These are phyloP conservation scores for Jasminum sambac DNA, from an alignment of 257 asterid genomes.

Conservation along the genomic window DNA sequence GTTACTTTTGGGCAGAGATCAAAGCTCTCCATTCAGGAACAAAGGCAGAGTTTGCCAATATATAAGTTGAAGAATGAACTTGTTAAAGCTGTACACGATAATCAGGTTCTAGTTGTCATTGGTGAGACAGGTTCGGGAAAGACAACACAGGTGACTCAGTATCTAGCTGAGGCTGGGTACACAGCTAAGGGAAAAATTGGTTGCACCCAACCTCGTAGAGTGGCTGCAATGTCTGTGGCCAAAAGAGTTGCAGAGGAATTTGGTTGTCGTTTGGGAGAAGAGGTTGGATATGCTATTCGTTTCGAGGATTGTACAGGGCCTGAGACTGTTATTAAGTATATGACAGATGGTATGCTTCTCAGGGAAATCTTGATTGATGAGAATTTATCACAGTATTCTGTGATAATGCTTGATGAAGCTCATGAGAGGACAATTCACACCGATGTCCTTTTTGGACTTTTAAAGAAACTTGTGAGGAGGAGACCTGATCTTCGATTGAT, in stretches of 20 bases:
- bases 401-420: slow-evolving; percentile 94
- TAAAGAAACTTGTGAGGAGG: slow-evolving; percentile 72
- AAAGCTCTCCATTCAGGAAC: slow-evolving; percentile 90
- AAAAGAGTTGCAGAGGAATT: slow-evolving; percentile 98
- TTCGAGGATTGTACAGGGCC: slow-evolving; percentile 98
- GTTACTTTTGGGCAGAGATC: slow-evolving; percentile 93
- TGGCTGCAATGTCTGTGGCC: slow-evolving; percentile 98
- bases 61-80: slow-evolving; percentile 84
- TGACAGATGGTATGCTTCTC: slow-evolving; percentile 98
- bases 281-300: slow-evolving; percentile 91
- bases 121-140: slow-evolving; percentile 99
- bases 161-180: slow-evolving; percentile 95
- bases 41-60: slow-evolving; percentile 83
- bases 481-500: slow-evolving; percentile 90
- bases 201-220: slow-evolving; percentile 97
- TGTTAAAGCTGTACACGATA: slow-evolving; percentile 80
- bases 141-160: slow-evolving; percentile 92
- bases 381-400: slow-evolving; percentile 79
- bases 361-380: slow-evolving; percentile 91
- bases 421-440: slow-evolving; percentile 89
- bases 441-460: slow-evolving; percentile 79
- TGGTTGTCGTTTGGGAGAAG: slow-evolving; percentile 94
- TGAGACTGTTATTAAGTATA: slow-evolving; percentile 89
- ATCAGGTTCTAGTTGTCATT: slow-evolving; percentile 89
- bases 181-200: slow-evolving; percentile 89